phyloP scores from a whole-genome alignment of 208 protist species.

The Trypanosoma avium region DNA sequence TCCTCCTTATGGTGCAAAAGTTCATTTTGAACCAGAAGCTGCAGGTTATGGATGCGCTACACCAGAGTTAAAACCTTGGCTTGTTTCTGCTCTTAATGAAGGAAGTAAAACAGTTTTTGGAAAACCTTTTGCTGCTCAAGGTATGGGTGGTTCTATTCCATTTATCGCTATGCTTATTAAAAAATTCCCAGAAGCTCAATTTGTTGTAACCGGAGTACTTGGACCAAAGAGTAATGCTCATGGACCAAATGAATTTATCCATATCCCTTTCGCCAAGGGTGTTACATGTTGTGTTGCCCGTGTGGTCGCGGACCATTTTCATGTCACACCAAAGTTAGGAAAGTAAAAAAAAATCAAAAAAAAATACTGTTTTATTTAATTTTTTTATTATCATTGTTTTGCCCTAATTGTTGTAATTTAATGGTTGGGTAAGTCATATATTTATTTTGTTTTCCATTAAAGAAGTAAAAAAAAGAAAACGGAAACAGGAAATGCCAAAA shows the following conservation, averaged over 20 bases:
- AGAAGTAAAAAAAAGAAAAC: too few relatives aligned
- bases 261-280: conserved; percentile 90
- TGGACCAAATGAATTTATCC: conserved; percentile 95
- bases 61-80: conserved; percentile 79
- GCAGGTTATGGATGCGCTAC: conserved; percentile 84
- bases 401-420: too few relatives aligned
- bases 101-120: conserved; percentile 80
- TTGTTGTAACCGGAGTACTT: conserved; percentile 93
- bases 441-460: too few relatives aligned
- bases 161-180: conserved; percentile 93
- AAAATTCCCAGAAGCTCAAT: conserved; percentile 91
- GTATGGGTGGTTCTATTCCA: conserved; percentile 92
- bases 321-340: conserved; percentile 44
- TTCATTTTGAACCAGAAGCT: conserved; percentile 64
- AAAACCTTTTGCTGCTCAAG: conserved; percentile 65
- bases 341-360: conserved; percentile 1
- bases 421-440: too few relatives aligned
- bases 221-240: conserved; percentile 93
- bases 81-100: conserved; percentile 63
- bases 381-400: not conserved
- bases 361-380: not conserved
- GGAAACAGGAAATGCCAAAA: too few relatives aligned
- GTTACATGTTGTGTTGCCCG: conserved; percentile 78
- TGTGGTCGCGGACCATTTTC: conserved; percentile 76
- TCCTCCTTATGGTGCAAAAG: conserved; percentile 91